Conservation (phyloP, 768 basidiomycete species). For the Russula olivacea region DNA sequence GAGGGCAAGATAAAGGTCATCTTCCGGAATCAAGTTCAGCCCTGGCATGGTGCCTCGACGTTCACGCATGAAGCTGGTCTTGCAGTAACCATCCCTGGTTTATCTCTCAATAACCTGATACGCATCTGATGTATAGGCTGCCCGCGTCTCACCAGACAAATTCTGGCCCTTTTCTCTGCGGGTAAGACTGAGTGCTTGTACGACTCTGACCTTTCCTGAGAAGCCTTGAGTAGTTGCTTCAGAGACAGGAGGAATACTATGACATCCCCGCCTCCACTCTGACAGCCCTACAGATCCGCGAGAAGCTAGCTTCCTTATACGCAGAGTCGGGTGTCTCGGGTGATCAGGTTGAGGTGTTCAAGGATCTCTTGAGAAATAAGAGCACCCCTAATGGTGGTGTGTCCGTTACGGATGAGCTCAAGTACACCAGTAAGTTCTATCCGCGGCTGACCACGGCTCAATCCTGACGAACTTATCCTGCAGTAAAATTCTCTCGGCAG, state of each 20-base stretch:
- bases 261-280: conserved; percentile 65
- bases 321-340: conserved; percentile 43
- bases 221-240: conserved; percentile 54
- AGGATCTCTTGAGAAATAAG: conserved; percentile 58
- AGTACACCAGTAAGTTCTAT: conserved; percentile 70
- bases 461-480: neutral
- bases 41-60: conserved; percentile 75
- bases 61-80: conserved; percentile 77
- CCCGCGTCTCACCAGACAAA: conserved; percentile 61
- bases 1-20: conserved; percentile 68
- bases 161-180: conserved; percentile 75
- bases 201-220: neutral
- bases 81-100: conserved; percentile 45
- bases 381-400: conserved; percentile 69
- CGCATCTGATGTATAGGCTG: conserved; percentile 41
- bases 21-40: conserved; percentile 65
- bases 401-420: conserved; percentile 79
- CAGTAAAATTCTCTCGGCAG: conserved; percentile 88
- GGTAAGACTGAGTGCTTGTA: conserved; percentile 35
- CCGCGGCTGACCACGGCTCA: neutral
- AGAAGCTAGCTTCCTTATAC: conserved; percentile 60
- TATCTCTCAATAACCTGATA: neutral
- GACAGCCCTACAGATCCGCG: conserved; percentile 67
- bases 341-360: conserved; percentile 47
- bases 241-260: conserved; percentile 69